Base-by-base conservation (phyloP, 169 alveolate species). In the Plasmodium vivax region DNA sequence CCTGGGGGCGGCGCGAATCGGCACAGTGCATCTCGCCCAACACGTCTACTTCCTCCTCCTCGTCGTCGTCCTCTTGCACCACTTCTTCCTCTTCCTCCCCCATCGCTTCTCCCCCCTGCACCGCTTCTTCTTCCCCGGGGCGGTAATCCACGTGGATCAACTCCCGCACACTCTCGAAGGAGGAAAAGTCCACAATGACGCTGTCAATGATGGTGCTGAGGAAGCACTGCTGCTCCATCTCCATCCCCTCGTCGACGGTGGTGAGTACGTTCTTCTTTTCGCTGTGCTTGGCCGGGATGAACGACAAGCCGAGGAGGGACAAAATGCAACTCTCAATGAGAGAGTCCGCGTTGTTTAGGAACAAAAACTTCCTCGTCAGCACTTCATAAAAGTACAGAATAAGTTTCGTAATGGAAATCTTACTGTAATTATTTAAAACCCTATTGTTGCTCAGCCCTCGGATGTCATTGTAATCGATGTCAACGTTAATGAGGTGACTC, bases 301-400 rank as follows among this genome's bases (percentile, higher is more conserved):
- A 92, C 0, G 95, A 92, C 16, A 92, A 23, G 6, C 95, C 95
- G n/a, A 92, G 62, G 34, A 92, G 62, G 5, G 92, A 71, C 23
- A 92, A 23, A 1, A 92, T 47, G 30, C 85, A 92, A 92, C 74
- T 92, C 75, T 92, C 92, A 36, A 92, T 56, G 30, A 92, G 27
- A 30, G 92, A 72, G 56, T 92, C 95, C n/a, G 92, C 34, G 62
- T 62, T 73, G 43, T 92, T 92, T 27, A 92, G 43, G 8, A 92
- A 92, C 4, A 92, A 10, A 83, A 47, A 92, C 41, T 92, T 92
- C 27, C 92, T 82, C 14, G 85, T 92, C 0, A 92, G 82, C 30
- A 92, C 41, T 92, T 92, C 95, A 51, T 71, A 92, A 92, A 92
- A 92, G 16, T 92, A 92, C n/a, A 92, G 77, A 71, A 92, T 92